Evolutionary conservation across 2,329 filamentous ascomycete species (phyloP).

Genomic region (Zasmidium angulare): DNA sequence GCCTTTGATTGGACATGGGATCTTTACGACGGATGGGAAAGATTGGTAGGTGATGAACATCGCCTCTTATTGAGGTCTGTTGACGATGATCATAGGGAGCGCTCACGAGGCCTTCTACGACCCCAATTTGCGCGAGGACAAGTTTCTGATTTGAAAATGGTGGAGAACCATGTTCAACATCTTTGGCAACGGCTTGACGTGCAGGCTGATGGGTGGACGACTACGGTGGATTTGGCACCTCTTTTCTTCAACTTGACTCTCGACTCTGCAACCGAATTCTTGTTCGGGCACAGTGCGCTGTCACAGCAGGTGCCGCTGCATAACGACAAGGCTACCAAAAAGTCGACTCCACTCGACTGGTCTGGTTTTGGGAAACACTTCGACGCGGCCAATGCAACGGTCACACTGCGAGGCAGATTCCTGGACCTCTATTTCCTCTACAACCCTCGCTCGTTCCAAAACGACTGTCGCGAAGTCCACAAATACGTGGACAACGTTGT

Average conservation of each 20-base stretch:
- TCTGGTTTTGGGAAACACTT: constrained; percentile 27
- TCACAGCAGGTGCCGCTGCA: constrained; percentile 1
- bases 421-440: constrained; percentile 18
- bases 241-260: constrained; percentile 66
- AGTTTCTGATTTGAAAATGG: constrained; percentile 55
- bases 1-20: constrained; percentile 44
- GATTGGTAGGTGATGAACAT: constrained; percentile 32
- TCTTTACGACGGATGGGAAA: constrained; percentile 48
- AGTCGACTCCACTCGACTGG: constrained; percentile 37
- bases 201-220: constrained; percentile 43
- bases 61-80: too few species aligned
- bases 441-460: constrained; percentile 30
- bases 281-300: constrained; percentile 52
- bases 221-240: constrained; percentile 59
- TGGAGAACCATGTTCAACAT: constrained; percentile 60
- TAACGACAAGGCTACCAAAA: neutral
- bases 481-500: constrained; percentile 53
- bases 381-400: constrained; percentile 25
- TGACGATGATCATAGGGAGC: too few species aligned
- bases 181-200: constrained; percentile 55
- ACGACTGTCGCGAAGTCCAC: constrained; percentile 41
- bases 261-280: constrained; percentile 66
- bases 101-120: constrained; percentile 48
- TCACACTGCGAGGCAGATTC: constrained; percentile 29
- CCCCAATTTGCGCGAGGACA: constrained; percentile 56